A percentile compares a stretch with the other conserved stretches of the same genome.
Evolutionary conservation across 2,329 filamentous ascomycete species (phyloP).

Genomic region (Corinectria fuckeliana): DNA sequence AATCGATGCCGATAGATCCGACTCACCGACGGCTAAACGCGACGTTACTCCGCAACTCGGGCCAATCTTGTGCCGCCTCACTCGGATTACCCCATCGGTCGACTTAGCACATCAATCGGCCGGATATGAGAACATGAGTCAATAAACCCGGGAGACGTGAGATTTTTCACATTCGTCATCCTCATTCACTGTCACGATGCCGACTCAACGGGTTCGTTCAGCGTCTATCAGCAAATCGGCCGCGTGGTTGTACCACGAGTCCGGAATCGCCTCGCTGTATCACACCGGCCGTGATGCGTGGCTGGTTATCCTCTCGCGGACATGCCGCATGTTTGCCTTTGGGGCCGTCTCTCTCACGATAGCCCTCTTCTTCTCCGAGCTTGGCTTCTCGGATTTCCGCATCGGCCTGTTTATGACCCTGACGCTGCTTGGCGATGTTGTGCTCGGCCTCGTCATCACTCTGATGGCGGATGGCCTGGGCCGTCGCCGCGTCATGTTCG

Average conservation of each 20-base stretch:
- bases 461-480: constrained; percentile 66
- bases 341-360: constrained; percentile 66
- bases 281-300: constrained; percentile 47
- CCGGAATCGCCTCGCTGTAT: constrained; percentile 55
- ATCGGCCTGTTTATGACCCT: constrained; percentile 72
- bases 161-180: neutral
- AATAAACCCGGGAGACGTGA: neutral
- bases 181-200: neutral
- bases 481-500: constrained; percentile 58
- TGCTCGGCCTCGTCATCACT: constrained; percentile 62
- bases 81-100: constrained; percentile 3
- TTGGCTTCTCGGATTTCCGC: constrained; percentile 61
- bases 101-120: neutral
- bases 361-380: constrained; percentile 64
- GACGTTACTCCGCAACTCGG: neutral
- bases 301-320: constrained; percentile 44
- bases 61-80: constrained; percentile 11
- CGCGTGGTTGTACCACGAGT: constrained; percentile 50
- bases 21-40: neutral
- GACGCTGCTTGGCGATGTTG: constrained; percentile 66
- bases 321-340: constrained; percentile 67
- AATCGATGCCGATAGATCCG: neutral
- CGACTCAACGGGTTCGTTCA: neutral
- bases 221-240: constrained; percentile 23
- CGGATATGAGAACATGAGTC: neutral